Evolutionary conservation across 2,329 filamentous ascomycete species (phyloP), one percentile per base, ranked within the genome.

Genomic region (Calonectria pseudoreteaudii): DNA sequence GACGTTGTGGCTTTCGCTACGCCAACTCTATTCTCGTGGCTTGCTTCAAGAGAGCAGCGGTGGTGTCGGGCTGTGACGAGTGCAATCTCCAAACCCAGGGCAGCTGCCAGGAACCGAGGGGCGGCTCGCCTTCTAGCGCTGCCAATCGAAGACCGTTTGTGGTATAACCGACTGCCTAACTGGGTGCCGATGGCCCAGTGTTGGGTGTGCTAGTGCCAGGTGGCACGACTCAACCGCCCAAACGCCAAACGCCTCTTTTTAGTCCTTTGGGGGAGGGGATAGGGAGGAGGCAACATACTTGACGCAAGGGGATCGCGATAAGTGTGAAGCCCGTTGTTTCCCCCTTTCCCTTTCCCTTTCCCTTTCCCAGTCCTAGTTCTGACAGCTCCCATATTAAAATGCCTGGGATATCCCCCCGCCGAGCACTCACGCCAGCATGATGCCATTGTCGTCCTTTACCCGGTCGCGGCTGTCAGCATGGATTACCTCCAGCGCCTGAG

Each of bases 401-500:
- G 5, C 56, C n/a, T 41, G 56, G 34, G 36, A 41, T 26, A 14
- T 36, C 56, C 44, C 44, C 44, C 44, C 3, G 34, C 2, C 34
- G 13, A 34, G 34, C 26, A 14, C 23, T 38, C 36, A 7, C 18
- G 56, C 26, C 36, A 62, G 36, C 13, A 62, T 62, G 56, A 26
- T 18, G 34, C 52, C 20, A 58, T 34, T 20, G 7, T 60, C 11
- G 23, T 30, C 41, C n/a, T 44, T 36, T 38, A 67, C 28, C 49
- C 49, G 65, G 47, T 53, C 65, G 49, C 49, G 66, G 53, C 34
- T n/a, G 70, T 64, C 70, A 65, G 65, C 65, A 72, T 68, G 70
- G 70, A 56, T 36, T 56, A 65, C 13, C 36, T 72, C 38, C 56
- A 68, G 65, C 70, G 65, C 56, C 38, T 68, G 36, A 36, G 65